A percentile compares a stretch with the other conserved stretches of the same genome.
Conservation (phyloP, 2,329 filamentous ascomycete genomes). For the Aureobasidium sp. region DNA sequence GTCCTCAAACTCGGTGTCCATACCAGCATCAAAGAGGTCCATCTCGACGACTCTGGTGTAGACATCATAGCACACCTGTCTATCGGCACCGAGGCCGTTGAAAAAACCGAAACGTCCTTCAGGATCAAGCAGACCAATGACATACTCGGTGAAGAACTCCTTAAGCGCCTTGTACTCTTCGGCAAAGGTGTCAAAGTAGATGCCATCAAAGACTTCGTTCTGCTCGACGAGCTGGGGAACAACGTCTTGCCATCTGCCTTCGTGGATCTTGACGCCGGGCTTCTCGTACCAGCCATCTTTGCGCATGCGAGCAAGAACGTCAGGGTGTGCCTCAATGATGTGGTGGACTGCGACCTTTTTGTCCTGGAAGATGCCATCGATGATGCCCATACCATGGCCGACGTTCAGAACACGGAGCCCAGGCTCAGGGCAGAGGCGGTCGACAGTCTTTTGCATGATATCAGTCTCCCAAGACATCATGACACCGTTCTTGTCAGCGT, state of each 20-base stretch:
- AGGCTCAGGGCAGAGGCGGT: conserved; percentile 30
- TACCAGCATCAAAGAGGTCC: conserved; percentile 78
- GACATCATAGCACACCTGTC: conserved; percentile 90
- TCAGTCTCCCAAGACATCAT: conserved; percentile 47
- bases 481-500: conserved; percentile 41
- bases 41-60: conserved; percentile 89
- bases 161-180: conserved; percentile 83
- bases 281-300: conserved; percentile 41
- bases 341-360: conserved; percentile 37
- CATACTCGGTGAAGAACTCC: conserved; percentile 78
- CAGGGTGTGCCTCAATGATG: conserved; percentile 44
- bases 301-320: conserved; percentile 36
- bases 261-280: conserved; percentile 39
- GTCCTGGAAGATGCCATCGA: conserved; percentile 38
- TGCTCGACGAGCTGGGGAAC: conserved; percentile 36
- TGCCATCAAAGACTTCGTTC: conserved; percentile 36
- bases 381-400: conserved; percentile 44
- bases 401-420: conserved; percentile 41
- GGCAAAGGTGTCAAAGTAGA: conserved; percentile 97
- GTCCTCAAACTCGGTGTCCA: conserved; percentile 81
- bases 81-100: conserved; percentile 78
- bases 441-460: conserved; percentile 39
- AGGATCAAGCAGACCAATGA: conserved; percentile 67
- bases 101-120: conserved; percentile 52
- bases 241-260: conserved; percentile 42